Evolutionary conservation across 129 eudicot genomes (phyloP), one percentile per base, ranked within the genome.

Genomic region (Flaveria bidentis): DNA sequence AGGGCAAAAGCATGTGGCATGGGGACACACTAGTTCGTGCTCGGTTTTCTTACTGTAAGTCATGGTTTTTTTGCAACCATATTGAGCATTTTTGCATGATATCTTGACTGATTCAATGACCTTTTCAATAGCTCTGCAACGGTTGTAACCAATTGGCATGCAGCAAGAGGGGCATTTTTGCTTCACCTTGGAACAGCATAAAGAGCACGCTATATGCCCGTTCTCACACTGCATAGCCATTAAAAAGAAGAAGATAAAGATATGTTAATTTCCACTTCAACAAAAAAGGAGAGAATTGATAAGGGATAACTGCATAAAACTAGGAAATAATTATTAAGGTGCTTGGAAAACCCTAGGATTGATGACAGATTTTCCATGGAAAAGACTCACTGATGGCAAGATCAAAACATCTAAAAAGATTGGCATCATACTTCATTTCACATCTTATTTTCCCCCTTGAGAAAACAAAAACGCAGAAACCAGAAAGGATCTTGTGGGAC

Each of bases 81-180:
- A 61, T 20, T 14, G 76, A 22, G 73, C 50, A 42, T 91, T 84
- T 60, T 66, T 56, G 77, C 97, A 93, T 4, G 80, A 62, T 11
- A 85, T 16, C 78, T 61, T 81, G 39, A 87, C 78, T 1, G 97
- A 86, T 82, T 93, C 97, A 2, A 88, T 65, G 41, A 93, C 90
- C 69, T 90, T 92, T 73, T 92, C 98, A 10, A 92, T 82, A 58
- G 94, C 94, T 66, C 98, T 74, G 71, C 98, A 92, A 8, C 98
- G 91, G 70, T 83, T 92, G 78, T 84, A 84, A 51, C 96, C 96
- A 44, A 87, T 87, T 6, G 88, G 86, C 76, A 81, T 78, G 79
- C 82, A 82, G 84, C 96, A 90, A 18, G 90, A 83, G 12, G 96
- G 90, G 63, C 96, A 90, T 68, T 76, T 87, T 84, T 85, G 75